Conservation (phyloP, 2,329 filamentous ascomycete species). For the Cercospora sp. region DNA sequence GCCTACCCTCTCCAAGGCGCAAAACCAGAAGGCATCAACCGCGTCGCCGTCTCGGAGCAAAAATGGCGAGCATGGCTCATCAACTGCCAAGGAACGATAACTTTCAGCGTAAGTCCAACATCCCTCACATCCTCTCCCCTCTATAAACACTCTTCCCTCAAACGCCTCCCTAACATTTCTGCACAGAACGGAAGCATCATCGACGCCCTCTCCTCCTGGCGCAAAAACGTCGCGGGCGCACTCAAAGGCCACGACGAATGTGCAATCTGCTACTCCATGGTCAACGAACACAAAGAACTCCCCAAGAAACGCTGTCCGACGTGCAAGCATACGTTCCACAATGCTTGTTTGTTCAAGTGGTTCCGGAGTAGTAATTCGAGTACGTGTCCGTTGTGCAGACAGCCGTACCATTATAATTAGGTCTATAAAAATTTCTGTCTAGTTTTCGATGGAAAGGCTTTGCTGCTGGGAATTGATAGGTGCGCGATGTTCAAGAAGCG, state of each 20-base stretch:
- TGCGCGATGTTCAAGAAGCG: too few species aligned
- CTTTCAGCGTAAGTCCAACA: conserved; percentile 65
- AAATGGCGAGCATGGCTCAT: conserved; percentile 93
- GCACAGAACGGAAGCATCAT: conserved; percentile 75
- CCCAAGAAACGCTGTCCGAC: conserved; percentile 90
- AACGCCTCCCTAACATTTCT: neutral
- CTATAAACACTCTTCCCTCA: too few species aligned
- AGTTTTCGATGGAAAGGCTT: neutral
- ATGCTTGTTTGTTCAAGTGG: conserved; percentile 90
- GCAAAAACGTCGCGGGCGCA: conserved; percentile 80
- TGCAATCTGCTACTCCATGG: conserved; percentile 85
- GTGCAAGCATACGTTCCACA: conserved; percentile 93
- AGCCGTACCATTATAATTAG: conserved; percentile 71
- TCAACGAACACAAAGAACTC: conserved; percentile 82
- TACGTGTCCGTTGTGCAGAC: conserved; percentile 89
- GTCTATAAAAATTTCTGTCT: neutral
- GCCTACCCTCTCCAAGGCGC: conserved; percentile 82
- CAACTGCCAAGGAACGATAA: conserved; percentile 87
- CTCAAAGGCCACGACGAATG: conserved; percentile 94
- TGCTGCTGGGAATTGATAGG: too few species aligned
- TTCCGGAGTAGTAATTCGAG: conserved; percentile 91
- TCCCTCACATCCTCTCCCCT: neutral
- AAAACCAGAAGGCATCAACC: conserved; percentile 71
- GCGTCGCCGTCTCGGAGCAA: conserved; percentile 83
- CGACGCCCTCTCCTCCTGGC: conserved; percentile 82